These are phyloP conservation scores for Pseudopyricularia cyperi DNA, from an alignment of 2,329 filamentous ascomycete species.

Conservation along the genomic window DNA sequence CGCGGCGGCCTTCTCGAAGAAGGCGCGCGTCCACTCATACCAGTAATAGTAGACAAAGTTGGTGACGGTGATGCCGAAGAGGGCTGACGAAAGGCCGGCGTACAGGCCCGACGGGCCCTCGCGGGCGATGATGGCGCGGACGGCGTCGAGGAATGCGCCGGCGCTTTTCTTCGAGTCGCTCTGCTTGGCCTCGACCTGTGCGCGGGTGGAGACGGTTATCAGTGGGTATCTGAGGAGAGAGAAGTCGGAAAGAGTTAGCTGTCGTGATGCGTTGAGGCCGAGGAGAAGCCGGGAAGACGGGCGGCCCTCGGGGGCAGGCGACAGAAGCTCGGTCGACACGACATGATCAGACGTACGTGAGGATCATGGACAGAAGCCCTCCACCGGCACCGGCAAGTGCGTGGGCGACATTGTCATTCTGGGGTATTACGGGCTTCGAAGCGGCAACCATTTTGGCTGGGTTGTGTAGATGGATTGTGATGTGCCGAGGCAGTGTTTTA, in stretches of 20 bases:
- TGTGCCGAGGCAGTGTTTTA: background rate
- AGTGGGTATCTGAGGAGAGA: conserved; percentile 64
- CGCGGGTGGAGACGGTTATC: conserved; percentile 92
- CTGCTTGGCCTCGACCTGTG: conserved; percentile 93
- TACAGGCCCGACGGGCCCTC: conserved; percentile 86
- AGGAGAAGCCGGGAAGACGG: background rate
- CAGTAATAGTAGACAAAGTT: conserved; percentile 99
- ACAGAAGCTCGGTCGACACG: conserved; percentile 4
- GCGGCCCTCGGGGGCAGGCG: background rate
- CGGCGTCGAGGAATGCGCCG: conserved; percentile 69
- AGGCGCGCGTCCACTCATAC: conserved; percentile 93
- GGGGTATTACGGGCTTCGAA: conserved; percentile 55
- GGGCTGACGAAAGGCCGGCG: conserved; percentile 79
- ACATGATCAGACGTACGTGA: conserved; percentile 51
- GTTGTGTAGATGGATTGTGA: background rate
- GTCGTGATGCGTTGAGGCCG: conserved; percentile 2
- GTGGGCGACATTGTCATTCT: conserved; percentile 95
- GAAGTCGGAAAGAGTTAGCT: conserved; percentile 1
- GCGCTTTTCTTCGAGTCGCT: conserved; percentile 46
- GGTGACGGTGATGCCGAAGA: conserved; percentile 96
- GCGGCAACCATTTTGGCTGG: conserved; percentile 11
- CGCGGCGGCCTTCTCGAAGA: conserved; percentile 68
- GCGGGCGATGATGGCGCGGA: conserved; percentile 76
- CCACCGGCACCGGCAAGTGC: conserved; percentile 87
- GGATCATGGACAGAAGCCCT: conserved; percentile 85